A percentile compares a stretch with the other conserved stretches of the same genome.
These are phyloP conservation scores for Ceratonia siliqua DNA, from an alignment of 306 rosid genomes.

Conservation along the genomic window DNA sequence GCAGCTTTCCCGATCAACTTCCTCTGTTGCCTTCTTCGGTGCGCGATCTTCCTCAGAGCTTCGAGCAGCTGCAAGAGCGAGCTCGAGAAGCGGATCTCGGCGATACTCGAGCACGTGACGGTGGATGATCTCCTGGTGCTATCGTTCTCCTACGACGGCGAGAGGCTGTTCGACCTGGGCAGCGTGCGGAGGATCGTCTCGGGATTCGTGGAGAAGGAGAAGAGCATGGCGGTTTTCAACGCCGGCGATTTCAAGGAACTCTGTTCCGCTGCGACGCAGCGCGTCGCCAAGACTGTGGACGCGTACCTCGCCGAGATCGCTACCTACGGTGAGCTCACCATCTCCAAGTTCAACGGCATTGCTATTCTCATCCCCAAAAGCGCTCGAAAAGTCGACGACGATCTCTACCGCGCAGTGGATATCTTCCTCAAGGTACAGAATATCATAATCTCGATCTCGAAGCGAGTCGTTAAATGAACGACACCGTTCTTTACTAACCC, in stretches of 20 bases:
- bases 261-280: slow-evolving; percentile 55
- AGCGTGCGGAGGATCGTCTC: slow-evolving; percentile 70
- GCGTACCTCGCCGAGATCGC: slow-evolving; percentile 67
- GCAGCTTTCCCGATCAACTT: slow-evolving; percentile 74
- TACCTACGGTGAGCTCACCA: slow-evolving; percentile 53
- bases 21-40: slow-evolving; percentile 86
- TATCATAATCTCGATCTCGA: neutral
- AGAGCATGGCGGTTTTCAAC: slow-evolving; percentile 65
- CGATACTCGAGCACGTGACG: slow-evolving; percentile 69
- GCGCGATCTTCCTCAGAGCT: slow-evolving; percentile 64
- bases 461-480: neutral
- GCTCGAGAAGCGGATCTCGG: slow-evolving; percentile 68
- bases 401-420: slow-evolving; percentile 80
- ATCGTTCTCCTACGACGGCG: slow-evolving; percentile 83
- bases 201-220: slow-evolving; percentile 67
- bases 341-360: slow-evolving; percentile 75
- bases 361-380: slow-evolving; percentile 61
- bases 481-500: neutral
- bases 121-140: slow-evolving; percentile 68
- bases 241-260: slow-evolving; percentile 48
- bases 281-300: slow-evolving; percentile 65
- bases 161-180: slow-evolving; percentile 74
- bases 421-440: slow-evolving; percentile 69
- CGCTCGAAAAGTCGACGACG: slow-evolving; percentile 73
- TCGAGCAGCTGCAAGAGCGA: slow-evolving; percentile 59